Evolutionary conservation across 2,329 filamentous ascomycete genomes (phyloP).

Genomic region (Exophiala phaeomuriformis): DNA sequence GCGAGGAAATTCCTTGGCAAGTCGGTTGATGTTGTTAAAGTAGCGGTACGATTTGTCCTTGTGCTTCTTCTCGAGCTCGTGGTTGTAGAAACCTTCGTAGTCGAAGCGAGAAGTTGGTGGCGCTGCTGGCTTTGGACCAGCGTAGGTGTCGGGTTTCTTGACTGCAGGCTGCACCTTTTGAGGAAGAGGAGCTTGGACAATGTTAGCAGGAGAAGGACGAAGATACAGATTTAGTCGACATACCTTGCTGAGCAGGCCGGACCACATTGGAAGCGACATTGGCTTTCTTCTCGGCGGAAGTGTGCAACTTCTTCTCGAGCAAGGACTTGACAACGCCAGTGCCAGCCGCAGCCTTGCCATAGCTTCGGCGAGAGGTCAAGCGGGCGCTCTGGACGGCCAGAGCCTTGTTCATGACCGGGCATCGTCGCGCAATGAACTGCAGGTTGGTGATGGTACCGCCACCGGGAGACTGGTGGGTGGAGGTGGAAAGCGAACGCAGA

Average conservation of each 20-base stretch:
- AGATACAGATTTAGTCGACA: constrained; percentile 10
- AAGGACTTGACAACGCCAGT: constrained; percentile 29
- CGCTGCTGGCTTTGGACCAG: constrained; percentile 43
- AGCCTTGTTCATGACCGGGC: constrained; percentile 98
- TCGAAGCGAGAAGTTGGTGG: constrained; percentile 61
- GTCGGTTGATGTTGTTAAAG: constrained; percentile 99
- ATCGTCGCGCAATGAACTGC: constrained; percentile 86
- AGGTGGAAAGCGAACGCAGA: constrained; percentile 75
- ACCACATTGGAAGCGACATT: constrained; percentile 57
- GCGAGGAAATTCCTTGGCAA: constrained; percentile 91
- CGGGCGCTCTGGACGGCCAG: constrained; percentile 68
- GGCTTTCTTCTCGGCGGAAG: constrained; percentile 68
- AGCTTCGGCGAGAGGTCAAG: constrained; percentile 27
- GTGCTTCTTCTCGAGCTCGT: constrained; percentile 95
- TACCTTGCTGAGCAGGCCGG: constrained; percentile 47
- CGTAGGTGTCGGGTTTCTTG: constrained; percentile 26
- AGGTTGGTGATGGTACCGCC: constrained; percentile 95
- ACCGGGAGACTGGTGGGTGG: constrained; percentile 59
- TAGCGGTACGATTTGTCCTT: constrained; percentile 99
- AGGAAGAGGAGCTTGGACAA: constrained; percentile 17
- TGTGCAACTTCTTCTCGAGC: constrained; percentile 60
- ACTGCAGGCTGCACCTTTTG: constrained; percentile 11
- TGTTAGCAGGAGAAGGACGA: constrained; percentile 1
- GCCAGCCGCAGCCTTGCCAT: constrained; percentile 32
- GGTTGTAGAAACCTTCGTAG: constrained; percentile 81